Conservation (phyloP, 305 asterid species). For the Fraxinus baroniana region DNA sequence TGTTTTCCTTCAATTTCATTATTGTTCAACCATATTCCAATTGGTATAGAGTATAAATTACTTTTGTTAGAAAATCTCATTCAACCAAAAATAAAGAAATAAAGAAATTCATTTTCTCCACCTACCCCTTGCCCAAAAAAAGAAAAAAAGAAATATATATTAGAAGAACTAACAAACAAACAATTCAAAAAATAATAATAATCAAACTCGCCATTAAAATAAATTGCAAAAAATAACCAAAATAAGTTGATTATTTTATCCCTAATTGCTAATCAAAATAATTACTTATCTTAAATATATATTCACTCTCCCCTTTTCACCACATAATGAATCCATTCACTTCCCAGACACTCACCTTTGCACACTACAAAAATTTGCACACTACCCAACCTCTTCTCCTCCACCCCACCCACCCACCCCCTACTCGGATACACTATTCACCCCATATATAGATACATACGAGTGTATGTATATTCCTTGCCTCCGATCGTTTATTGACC, state of each 20-base stretch:
- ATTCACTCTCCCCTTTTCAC: not conserved
- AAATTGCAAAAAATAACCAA: not conserved
- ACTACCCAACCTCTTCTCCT: constrained; percentile 6
- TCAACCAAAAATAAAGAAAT: not conserved
- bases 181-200: not conserved
- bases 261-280: not conserved
- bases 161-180: not conserved
- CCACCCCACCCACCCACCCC: not conserved
- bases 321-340: not conserved
- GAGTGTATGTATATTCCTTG: not conserved
- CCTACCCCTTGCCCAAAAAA: not conserved
- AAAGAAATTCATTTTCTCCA: not conserved
- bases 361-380: constrained; percentile 4
- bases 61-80: not conserved
- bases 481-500: constrained; percentile 20
- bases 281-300: not conserved
- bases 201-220: not conserved
- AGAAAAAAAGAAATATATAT: not conserved
- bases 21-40: not conserved
- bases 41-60: not conserved
- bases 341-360: not conserved
- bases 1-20: not conserved
- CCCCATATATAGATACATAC: not conserved
- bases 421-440: constrained; percentile 6
- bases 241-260: not conserved